Evolutionary conservation across 495 filamentous ascomycete species (phyloP), one percentile per base, ranked within the genome.

Genomic region (Tuber brumale): DNA sequence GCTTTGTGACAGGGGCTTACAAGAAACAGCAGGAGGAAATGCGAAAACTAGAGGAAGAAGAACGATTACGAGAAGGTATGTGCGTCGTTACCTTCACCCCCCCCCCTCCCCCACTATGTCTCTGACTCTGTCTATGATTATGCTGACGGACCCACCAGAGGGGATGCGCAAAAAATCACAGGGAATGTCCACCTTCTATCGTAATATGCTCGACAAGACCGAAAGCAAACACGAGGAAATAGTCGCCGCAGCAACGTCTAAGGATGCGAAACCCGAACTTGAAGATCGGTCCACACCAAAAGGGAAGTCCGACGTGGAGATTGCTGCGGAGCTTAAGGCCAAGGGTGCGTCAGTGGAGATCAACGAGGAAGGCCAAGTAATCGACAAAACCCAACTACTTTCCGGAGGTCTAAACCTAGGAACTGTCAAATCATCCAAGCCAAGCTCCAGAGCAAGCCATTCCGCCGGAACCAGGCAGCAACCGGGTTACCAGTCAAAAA

Each of bases 1-100:
- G 92, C 82, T 99, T 99, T 80, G 95, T 98, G 44, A 99, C 95
- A 0, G 89, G 89, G n/a, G 95, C 95, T 69, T 99, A 99, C 81
- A 95, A 94, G 86, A 88, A 89, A 81, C 95, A 97, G 83, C 95
- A 97, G 83, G 93, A 90, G 81, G 95, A 97, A 83, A 87, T 94
- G 80, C 84, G 88, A 79, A 88, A 88, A 80, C 80, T 93, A 12
- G 94, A 97, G 81, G 92, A 91, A 80, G 94, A 96, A 83, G 96
- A 98, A 84, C 88, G 87, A 73, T 79, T 82, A 69, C 84, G 88
- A 66, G 93, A 96, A 83, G 89, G 90, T 79, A 88, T 87, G 76
- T 92, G 57, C 16, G 27, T 35, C 27, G 35, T 31, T 94, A 79
- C 86, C 87, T 72, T 89, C 89, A 82, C 88, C n/a, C 41, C 71